phyloP scores from a whole-genome alignment of 1,139 yeast species.

The Sugiyamaella grinbergsii region DNA sequence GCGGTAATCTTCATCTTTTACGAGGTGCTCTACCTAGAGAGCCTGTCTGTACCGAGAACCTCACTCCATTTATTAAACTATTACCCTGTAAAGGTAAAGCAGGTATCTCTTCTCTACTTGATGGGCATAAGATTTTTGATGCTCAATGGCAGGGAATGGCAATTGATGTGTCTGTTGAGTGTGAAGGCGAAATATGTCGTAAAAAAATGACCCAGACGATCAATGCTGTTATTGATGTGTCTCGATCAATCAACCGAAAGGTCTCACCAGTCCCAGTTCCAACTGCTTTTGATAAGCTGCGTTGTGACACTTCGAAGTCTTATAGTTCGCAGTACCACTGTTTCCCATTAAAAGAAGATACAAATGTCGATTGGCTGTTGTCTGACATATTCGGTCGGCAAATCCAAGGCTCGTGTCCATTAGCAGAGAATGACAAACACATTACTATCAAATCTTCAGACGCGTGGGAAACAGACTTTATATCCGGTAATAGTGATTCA shows the following conservation, averaged over 20 bases:
- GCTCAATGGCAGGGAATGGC: slow-evolving; percentile 95
- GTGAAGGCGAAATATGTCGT: slow-evolving; percentile 45
- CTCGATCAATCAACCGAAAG: slow-evolving; percentile 62
- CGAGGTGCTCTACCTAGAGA: slow-evolving; percentile 93
- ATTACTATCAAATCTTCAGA: slow-evolving; percentile 38
- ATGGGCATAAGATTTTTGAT: slow-evolving; percentile 95
- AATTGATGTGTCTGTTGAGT: slow-evolving; percentile 73
- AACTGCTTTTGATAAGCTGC: slow-evolving; percentile 60
- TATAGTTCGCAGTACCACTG: slow-evolving; percentile 64
- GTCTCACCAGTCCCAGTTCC: slow-evolving; percentile 82
- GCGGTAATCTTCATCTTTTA: slow-evolving; percentile 51
- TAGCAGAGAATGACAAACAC: slow-evolving; percentile 38
- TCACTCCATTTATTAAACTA: slow-evolving; percentile 88
- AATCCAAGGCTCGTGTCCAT: slow-evolving; percentile 65
- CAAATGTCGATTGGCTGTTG: slow-evolving; percentile 55
- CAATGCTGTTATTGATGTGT: slow-evolving; percentile 72
- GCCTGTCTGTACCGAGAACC: slow-evolving; percentile 95
- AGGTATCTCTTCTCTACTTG: slow-evolving; percentile 81
- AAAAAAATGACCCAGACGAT: slow-evolving; percentile 69
- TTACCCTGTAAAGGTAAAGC: slow-evolving; percentile 92
- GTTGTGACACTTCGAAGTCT: slow-evolving; percentile 68
- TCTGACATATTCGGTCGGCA: slow-evolving; percentile 68
- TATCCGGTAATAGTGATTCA: background rate
- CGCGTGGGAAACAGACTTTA: slow-evolving; percentile 31
- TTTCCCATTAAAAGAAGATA: slow-evolving; percentile 67